Conservation (phyloP, 2,329 filamentous ascomycete species). For the Monosporascus sp. region DNA sequence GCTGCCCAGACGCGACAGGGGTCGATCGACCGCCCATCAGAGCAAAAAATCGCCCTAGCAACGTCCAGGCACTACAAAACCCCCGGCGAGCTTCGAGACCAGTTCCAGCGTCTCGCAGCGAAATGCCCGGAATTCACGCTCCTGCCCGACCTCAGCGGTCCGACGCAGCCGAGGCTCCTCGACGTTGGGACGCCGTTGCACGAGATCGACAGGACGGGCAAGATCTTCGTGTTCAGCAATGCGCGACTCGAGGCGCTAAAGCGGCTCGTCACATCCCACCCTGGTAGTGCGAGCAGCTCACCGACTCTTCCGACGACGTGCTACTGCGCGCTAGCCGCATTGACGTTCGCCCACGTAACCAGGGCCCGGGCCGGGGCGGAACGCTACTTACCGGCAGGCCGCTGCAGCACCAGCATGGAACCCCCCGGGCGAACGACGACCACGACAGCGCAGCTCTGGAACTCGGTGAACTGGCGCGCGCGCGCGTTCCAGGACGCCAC, state of each 20-base stretch:
- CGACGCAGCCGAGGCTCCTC: conserved; percentile 29
- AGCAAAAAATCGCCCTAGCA: conserved; percentile 20
- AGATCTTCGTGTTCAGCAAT: conserved; percentile 36
- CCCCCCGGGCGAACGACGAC: not conserved
- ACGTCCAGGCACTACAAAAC: conserved; percentile 7
- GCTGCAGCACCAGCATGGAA: not conserved
- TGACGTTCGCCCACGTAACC: conserved; percentile 36
- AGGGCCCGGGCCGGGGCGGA: conserved; percentile 26
- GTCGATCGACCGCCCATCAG: conserved; percentile 19
- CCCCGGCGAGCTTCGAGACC: conserved; percentile 3
- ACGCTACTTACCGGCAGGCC: conserved; percentile 10
- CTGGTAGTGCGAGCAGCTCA: conserved; percentile 7
- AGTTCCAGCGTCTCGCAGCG: conserved; percentile 20
- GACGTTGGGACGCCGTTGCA: conserved; percentile 21
- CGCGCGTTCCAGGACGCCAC: conserved; percentile 29
- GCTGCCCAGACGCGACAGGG: conserved; percentile 28
- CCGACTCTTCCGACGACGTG: conserved; percentile 22
- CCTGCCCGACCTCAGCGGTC: conserved; percentile 28
- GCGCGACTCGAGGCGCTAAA: conserved; percentile 29
- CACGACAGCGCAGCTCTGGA: conserved; percentile 27
- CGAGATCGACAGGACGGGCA: conserved; percentile 32
- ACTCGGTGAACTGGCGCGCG: conserved; percentile 38
- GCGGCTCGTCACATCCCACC: conserved; percentile 11
- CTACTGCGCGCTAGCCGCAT: conserved; percentile 25
- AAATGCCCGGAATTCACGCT: conserved; percentile 35